Evolutionary conservation across 805 yeast species (phyloP).

Genomic region (Candida morakotiae): DNA sequence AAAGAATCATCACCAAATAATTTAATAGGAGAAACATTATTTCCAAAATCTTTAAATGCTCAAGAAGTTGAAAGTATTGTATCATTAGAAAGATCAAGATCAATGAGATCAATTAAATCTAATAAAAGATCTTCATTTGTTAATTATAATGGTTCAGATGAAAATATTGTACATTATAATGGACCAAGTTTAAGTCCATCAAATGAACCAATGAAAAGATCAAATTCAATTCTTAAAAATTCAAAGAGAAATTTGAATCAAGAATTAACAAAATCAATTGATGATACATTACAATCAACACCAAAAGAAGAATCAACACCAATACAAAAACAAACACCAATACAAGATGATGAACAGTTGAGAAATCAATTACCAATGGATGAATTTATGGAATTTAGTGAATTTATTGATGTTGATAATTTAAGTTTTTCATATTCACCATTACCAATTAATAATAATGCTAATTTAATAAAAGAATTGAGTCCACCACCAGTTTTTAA

Average conservation of each 20-base stretch:
- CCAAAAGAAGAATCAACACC: neutral
- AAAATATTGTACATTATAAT: conserved; percentile 28
- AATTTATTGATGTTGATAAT: conserved; percentile 37
- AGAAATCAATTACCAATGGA: neutral
- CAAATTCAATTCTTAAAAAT: conserved; percentile 38
- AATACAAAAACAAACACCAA: no score
- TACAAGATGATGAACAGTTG: neutral
- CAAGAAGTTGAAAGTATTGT: conserved; percentile 75
- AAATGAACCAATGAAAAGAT: conserved; percentile 22
- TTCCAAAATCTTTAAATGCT: conserved; percentile 64
- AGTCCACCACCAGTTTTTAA: conserved; percentile 1
- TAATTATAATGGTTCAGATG: conserved; percentile 39
- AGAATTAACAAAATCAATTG: conserved; percentile 11
- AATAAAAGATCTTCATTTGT: conserved; percentile 34
- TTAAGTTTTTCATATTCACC: conserved; percentile 28
- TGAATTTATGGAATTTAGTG: conserved; percentile 39
- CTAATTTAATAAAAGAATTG: neutral
- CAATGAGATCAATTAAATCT: conserved; percentile 49
- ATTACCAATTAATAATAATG: conserved; percentile 2
- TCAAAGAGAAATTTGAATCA: conserved; percentile 14
- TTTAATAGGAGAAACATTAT: conserved; percentile 49
- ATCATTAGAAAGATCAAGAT: conserved; percentile 61
- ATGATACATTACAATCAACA: conserved; percentile 1
- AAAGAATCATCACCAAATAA: conserved; percentile 5
- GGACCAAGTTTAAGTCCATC: conserved; percentile 16